These are phyloP conservation scores for Solanum hybrid DNA, from an alignment of 305 asterid species.

Conservation along the genomic window DNA sequence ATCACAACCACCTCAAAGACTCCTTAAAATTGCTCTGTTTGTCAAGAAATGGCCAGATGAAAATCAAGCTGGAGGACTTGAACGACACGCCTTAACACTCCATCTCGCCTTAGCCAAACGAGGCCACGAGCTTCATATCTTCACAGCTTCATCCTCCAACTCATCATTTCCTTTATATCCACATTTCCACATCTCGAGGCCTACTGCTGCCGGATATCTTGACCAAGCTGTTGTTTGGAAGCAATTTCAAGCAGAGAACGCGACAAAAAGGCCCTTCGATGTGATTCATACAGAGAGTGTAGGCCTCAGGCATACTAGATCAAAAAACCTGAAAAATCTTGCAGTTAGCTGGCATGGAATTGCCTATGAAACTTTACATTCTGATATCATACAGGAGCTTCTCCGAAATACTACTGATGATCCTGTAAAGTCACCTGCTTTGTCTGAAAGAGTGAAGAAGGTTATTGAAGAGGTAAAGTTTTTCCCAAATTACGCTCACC, in stretches of 20 bases:
- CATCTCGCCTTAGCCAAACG: conserved; percentile 51
- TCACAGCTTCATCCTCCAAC: conserved; percentile 43
- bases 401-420: conserved; percentile 25
- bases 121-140: conserved; percentile 67
- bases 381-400: conserved; percentile 66
- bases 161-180: conserved; percentile 14
- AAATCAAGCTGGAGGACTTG: conserved; percentile 60
- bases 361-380: conserved; percentile 39
- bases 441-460: conserved; percentile 35
- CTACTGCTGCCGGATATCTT: conserved; percentile 53
- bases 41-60: conserved; percentile 74
- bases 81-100: conserved; percentile 67
- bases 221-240: conserved; percentile 61
- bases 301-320: conserved; percentile 56
- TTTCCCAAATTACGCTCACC: conserved; percentile 60
- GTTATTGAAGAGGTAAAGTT: conserved; percentile 62
- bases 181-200: conserved; percentile 48
- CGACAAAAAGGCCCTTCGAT: conserved; percentile 38
- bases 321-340: conserved; percentile 33
- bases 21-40: conserved; percentile 55
- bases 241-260: conserved; percentile 44
- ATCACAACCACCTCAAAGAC: conserved; percentile 21
- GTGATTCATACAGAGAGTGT: conserved; percentile 72
- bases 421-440: conserved; percentile 10
- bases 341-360: conserved; percentile 86